Percentiles rank a stretch among this genome's conserved stretches.
Conservation (phyloP, 2,329 filamentous ascomycete species). For the Ascocoryne sarcoides region DNA sequence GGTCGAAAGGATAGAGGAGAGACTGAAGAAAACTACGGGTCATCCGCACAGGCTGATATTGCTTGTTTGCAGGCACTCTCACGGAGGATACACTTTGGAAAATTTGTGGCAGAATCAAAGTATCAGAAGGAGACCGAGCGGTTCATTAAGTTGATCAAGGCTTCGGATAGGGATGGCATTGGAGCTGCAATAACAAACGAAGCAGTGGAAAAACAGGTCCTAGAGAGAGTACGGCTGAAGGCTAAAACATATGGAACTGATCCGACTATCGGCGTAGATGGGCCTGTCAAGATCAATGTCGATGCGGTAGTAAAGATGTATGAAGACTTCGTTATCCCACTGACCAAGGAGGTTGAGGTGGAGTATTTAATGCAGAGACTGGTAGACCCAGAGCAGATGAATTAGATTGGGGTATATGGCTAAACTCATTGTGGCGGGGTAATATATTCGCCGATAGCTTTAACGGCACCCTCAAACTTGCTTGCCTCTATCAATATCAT, state of each 20-base stretch:
- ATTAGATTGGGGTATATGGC: slow-evolving; percentile 1
- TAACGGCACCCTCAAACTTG: slow-evolving; percentile 68
- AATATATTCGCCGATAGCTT: slow-evolving; percentile 68
- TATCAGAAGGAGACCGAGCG: slow-evolving; percentile 74
- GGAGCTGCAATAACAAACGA: slow-evolving; percentile 84
- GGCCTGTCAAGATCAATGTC: slow-evolving; percentile 75
- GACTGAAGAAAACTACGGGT: slow-evolving; percentile 90
- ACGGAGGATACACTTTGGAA: slow-evolving; percentile 90
- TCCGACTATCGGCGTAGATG: slow-evolving; percentile 54
- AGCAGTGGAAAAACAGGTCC: slow-evolving; percentile 81
- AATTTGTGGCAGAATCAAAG: slow-evolving; percentile 96
- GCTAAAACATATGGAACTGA: slow-evolving; percentile 90
- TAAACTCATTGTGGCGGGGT: slow-evolving; percentile 37
- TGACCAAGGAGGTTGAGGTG: slow-evolving; percentile 98
- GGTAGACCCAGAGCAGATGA: slow-evolving; percentile 28
- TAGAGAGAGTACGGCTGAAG: slow-evolving; percentile 80
- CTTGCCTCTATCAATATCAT: slow-evolving; percentile 76
- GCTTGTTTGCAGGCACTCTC: slow-evolving; percentile 82
- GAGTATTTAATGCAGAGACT: slow-evolving; percentile 96
- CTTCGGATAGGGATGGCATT: slow-evolving; percentile 70
- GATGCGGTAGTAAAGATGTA: slow-evolving; percentile 90
- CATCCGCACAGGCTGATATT: slow-evolving; percentile 84
- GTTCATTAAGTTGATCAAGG: slow-evolving; percentile 77
- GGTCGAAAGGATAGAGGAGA: slow-evolving; percentile 74
- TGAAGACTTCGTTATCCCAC: slow-evolving; percentile 83